Percentiles rank a stretch among this genome's conserved stretches.
phyloP scores from a whole-genome alignment of 2,329 filamentous ascomycete genomes.

The Pseudogymnoascus verrucosus region DNA sequence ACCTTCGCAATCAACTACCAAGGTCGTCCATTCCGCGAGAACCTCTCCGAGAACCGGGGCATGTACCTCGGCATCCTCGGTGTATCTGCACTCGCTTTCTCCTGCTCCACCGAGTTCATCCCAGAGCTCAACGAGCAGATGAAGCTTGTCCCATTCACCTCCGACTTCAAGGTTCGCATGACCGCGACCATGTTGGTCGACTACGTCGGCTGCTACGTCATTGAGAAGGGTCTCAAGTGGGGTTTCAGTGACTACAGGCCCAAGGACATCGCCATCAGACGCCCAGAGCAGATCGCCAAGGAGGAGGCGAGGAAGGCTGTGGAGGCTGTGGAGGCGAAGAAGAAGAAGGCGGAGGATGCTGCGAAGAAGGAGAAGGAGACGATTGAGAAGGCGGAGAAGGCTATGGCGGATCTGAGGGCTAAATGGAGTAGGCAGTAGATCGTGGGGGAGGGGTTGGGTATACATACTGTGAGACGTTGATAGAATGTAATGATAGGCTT shows the following conservation, averaged over 20 bases:
- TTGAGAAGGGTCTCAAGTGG: slow-evolving; percentile 78
- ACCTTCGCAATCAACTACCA: slow-evolving; percentile 99
- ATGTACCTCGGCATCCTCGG: slow-evolving; percentile 97
- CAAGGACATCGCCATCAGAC: slow-evolving; percentile 82
- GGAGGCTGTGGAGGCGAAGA: slow-evolving; percentile 38
- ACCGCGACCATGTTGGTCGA: slow-evolving; percentile 80
- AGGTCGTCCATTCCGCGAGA: slow-evolving; percentile 93
- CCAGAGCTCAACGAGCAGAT: slow-evolving; percentile 93
- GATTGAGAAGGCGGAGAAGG: slow-evolving; percentile 48
- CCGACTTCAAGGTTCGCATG: slow-evolving; percentile 83
- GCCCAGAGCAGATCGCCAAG: slow-evolving; percentile 75
- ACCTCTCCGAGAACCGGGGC: slow-evolving; percentile 86
- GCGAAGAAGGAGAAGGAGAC: slow-evolving; percentile 44
- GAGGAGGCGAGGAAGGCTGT: slow-evolving; percentile 62
- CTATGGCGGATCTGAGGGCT: slow-evolving; percentile 39
- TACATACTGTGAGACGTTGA: neutral
- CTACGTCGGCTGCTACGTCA: slow-evolving; percentile 76
- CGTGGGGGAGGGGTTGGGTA: neutral
- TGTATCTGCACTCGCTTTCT: slow-evolving; percentile 84
- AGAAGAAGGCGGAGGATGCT: slow-evolving; percentile 45
- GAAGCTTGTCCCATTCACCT: slow-evolving; percentile 81
- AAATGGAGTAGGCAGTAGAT: slow-evolving; percentile 10
- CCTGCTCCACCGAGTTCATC: slow-evolving; percentile 88
- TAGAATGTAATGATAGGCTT: slow-evolving; percentile 7
- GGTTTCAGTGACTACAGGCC: slow-evolving; percentile 86